Conservation (phyloP, 495 filamentous ascomycete species). For the Xylaria flabelliformis region DNA sequence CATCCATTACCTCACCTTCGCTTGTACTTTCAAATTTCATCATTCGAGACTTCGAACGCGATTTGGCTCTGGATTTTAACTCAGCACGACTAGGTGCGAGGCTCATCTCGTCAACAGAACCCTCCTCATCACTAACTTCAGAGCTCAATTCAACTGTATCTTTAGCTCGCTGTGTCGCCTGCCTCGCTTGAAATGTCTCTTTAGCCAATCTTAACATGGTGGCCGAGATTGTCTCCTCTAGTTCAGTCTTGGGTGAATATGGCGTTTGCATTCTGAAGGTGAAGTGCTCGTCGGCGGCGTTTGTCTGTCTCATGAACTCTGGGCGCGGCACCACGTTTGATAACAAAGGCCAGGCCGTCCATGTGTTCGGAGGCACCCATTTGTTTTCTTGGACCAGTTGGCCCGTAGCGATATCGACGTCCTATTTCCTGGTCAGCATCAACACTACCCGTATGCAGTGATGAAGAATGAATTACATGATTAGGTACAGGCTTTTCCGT, state of each 20-base stretch:
- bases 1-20: conserved; percentile 34
- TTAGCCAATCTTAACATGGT: conserved; percentile 67
- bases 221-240: conserved; percentile 73
- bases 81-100: not conserved
- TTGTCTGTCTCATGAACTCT: conserved; percentile 40
- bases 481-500: conserved; percentile 24
- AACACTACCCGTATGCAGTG: not conserved
- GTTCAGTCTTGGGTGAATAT: conserved; percentile 57
- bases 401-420: conserved; percentile 32
- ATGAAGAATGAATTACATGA: conserved; percentile 18
- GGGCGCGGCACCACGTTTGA: conserved; percentile 64
- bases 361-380: conserved; percentile 60
- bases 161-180: conserved; percentile 15
- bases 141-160: not conserved
- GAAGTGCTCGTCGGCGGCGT: conserved; percentile 54
- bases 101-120: not conserved
- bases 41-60: conserved; percentile 7
- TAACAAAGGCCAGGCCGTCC: conserved; percentile 82
- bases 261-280: conserved; percentile 53
- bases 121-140: not conserved
- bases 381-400: conserved; percentile 31
- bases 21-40: conserved; percentile 30
- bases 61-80: conserved; percentile 18
- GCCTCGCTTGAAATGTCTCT: conserved; percentile 58
- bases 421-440: conserved; percentile 29